Evolutionary conservation across 2,329 filamentous ascomycete species (phyloP).

Genomic region (Calonectria fujianensis): DNA sequence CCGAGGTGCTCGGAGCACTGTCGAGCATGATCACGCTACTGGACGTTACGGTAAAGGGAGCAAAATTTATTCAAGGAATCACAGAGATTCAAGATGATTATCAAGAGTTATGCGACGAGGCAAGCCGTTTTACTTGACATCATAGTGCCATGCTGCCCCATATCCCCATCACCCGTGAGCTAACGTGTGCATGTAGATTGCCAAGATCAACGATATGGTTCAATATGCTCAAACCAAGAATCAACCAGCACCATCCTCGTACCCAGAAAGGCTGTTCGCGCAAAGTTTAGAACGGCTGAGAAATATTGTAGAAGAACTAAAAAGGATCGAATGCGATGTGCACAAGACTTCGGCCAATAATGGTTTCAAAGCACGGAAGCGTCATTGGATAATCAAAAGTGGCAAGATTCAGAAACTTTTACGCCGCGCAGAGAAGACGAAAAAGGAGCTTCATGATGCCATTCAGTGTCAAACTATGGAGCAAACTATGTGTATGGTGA

Average conservation of each 20-base stretch:
- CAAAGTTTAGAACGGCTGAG: background rate
- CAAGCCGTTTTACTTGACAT: background rate
- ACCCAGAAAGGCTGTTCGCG: background rate
- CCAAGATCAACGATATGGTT: slow-evolving; percentile 2
- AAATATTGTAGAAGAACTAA: background rate
- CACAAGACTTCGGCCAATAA: background rate
- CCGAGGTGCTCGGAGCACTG: slow-evolving; percentile 10
- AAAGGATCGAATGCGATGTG: background rate
- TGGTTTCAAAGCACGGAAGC: slow-evolving; percentile 1
- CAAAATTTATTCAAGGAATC: background rate
- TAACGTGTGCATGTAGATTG: background rate
- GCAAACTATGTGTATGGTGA: background rate
- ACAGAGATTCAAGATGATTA: slow-evolving; percentile 11
- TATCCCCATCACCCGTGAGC: background rate
- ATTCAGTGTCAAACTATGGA: background rate
- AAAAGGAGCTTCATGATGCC: background rate
- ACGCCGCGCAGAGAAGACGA: background rate
- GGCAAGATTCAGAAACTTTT: background rate
- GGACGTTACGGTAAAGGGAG: background rate
- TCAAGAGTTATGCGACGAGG: background rate
- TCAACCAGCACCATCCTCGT: background rate
- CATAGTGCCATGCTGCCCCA: background rate
- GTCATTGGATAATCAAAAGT: background rate
- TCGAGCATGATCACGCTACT: background rate
- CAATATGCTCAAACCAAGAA: background rate